Evolutionary conservation across 108 stramenopile genomes (phyloP).

Genomic region (Fragilaria radians): DNA sequence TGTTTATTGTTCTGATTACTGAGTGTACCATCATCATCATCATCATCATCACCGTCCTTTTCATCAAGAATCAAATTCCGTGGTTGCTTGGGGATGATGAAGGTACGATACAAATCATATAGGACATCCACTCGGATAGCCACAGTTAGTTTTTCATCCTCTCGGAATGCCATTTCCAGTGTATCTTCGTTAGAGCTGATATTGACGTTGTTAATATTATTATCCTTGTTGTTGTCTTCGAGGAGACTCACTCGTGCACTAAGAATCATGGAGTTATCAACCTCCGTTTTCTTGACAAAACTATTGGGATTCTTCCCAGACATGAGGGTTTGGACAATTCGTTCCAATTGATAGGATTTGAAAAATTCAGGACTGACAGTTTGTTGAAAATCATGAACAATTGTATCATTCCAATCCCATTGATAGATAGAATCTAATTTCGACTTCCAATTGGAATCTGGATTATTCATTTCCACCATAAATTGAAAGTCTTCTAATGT

Average conservation of each 20-base stretch:
- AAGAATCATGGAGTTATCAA: conserved; percentile 26
- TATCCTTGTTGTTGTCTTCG: conserved; percentile 1
- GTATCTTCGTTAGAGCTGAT: conserved; percentile 1
- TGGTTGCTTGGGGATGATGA: too few relatives aligned
- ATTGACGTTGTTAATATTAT: conserved; percentile 1
- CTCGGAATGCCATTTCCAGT: neutral
- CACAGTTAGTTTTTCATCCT: conserved; percentile 9
- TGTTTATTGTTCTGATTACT: too few relatives aligned
- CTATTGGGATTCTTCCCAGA: neutral
- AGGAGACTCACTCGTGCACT: conserved; percentile 36
- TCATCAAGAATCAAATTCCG: too few relatives aligned
- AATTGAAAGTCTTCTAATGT: too few relatives aligned
- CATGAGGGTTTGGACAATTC: neutral
- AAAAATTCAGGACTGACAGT: neutral
- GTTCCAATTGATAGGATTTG: neutral
- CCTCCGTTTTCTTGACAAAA: neutral
- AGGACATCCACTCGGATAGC: conserved; percentile 32
- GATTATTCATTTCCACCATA: neutral
- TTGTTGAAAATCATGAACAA: neutral
- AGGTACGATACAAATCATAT: too few relatives aligned
- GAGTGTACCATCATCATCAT: too few relatives aligned
- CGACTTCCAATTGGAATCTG: neutral
- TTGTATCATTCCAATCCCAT: neutral
- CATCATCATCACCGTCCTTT: too few relatives aligned
- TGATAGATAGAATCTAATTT: neutral